Conservation (phyloP, 2,329 filamentous ascomycete species). For the Trichoderma sp. region DNA sequence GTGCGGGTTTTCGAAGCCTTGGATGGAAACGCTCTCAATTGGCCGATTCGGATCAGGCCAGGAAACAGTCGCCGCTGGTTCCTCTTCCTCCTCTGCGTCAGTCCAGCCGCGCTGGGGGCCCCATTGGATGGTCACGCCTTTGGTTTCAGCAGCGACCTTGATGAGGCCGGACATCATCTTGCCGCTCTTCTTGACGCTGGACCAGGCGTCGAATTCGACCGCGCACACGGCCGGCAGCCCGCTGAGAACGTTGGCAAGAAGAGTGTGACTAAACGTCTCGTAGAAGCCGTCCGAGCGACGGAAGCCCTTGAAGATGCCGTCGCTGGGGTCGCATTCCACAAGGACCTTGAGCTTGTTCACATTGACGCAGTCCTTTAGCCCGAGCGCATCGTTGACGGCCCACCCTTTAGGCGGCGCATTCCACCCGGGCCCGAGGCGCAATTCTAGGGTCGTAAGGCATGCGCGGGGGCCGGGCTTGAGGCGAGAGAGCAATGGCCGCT, state of each 20-base stretch:
- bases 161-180: slow-evolving; percentile 62
- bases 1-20: slow-evolving; percentile 19
- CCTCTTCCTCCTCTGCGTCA: slow-evolving; percentile 42
- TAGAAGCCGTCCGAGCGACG: slow-evolving; percentile 65
- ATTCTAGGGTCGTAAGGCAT: slow-evolving; percentile 61
- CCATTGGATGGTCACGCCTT: slow-evolving; percentile 57
- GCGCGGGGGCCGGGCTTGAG: slow-evolving; percentile 58
- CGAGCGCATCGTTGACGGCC: slow-evolving; percentile 63
- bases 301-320: slow-evolving; percentile 65
- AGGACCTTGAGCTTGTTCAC: slow-evolving; percentile 62
- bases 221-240: slow-evolving; percentile 53
- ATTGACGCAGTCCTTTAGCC: slow-evolving; percentile 58
- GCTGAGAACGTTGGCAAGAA: slow-evolving; percentile 56
- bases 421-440: slow-evolving; percentile 72
- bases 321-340: slow-evolving; percentile 69
- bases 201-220: slow-evolving; percentile 68
- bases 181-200: slow-evolving; percentile 61
- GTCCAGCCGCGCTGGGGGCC: slow-evolving; percentile 66
- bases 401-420: slow-evolving; percentile 66
- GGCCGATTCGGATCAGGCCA: slow-evolving; percentile 1
- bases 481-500: slow-evolving; percentile 66
- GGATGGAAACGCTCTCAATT: slow-evolving; percentile 18
- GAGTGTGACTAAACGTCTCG: slow-evolving; percentile 58
- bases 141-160: slow-evolving; percentile 45
- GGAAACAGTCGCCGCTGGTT: not conserved